Evolutionary conservation across 2,329 filamentous ascomycete species (phyloP).

Genomic region (Fusarium cyanostomum): DNA sequence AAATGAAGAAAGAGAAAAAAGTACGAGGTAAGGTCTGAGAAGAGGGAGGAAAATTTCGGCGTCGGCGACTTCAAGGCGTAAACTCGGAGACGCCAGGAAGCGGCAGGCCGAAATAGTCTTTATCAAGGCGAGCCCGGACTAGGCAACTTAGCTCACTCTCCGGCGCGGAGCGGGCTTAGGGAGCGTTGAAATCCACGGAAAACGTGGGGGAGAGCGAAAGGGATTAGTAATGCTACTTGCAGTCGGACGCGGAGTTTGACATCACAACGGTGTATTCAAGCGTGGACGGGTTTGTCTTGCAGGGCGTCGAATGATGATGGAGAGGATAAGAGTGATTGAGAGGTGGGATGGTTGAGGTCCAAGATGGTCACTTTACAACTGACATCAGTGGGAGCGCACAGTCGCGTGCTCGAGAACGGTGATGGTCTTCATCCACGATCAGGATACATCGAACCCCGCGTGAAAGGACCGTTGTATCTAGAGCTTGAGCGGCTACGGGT

Average conservation of each 20-base stretch:
- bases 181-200: conserved; percentile 1
- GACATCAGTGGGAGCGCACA: conserved; percentile 20
- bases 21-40: conserved; percentile 10
- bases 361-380: neutral
- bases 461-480: too few relatives aligned
- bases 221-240: conserved; percentile 24
- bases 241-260: conserved; percentile 8
- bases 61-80: conserved; percentile 36
- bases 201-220: conserved; percentile 27
- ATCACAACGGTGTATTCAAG: conserved; percentile 12
- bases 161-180: conserved; percentile 23
- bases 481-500: too few relatives aligned
- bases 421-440: neutral
- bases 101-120: conserved; percentile 38
- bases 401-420: conserved; percentile 22
- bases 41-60: conserved; percentile 34
- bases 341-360: neutral
- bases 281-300: neutral
- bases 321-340: neutral
- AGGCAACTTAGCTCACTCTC: conserved; percentile 17
- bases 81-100: conserved; percentile 36
- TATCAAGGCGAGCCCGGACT: conserved; percentile 26
- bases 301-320: neutral
- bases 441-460: too few relatives aligned
- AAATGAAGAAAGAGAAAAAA: conserved; percentile 4